phyloP scores from a whole-genome alignment of 768 basidiomycete species.

The Mycena maculata region DNA sequence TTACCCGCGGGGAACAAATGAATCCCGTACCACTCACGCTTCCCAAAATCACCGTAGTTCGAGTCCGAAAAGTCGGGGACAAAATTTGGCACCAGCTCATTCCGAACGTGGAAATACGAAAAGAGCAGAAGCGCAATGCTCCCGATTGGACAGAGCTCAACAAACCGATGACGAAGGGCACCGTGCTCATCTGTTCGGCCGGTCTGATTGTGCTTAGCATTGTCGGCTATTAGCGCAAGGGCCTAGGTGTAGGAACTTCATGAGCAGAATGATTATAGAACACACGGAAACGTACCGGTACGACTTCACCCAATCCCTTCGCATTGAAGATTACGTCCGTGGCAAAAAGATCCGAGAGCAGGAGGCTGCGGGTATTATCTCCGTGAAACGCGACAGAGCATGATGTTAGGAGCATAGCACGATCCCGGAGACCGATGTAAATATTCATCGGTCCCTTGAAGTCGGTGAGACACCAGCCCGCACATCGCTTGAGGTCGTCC shows the following conservation, averaged over 20 bases:
- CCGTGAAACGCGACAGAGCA: slow-evolving; percentile 39
- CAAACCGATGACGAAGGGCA: slow-evolving; percentile 38
- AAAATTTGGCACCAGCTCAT: slow-evolving; percentile 28
- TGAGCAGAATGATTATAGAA: too few relatives aligned
- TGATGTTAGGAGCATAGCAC: slow-evolving; percentile 38
- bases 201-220: slow-evolving; percentile 21
- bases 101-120: slow-evolving; percentile 38
- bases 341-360: slow-evolving; percentile 36
- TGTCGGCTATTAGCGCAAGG: slow-evolving; percentile 10
- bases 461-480: slow-evolving; percentile 9
- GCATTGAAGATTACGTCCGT: slow-evolving; percentile 22
- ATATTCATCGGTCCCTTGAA: slow-evolving; percentile 8
- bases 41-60: slow-evolving; percentile 38
- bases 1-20: slow-evolving; percentile 2
- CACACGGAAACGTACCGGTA: not conserved
- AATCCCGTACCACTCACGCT: slow-evolving; percentile 40
- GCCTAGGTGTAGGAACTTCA: not conserved
- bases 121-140: not conserved
- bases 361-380: slow-evolving; percentile 30
- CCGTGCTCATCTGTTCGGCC: slow-evolving; percentile 40
- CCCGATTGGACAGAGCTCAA: slow-evolving; percentile 42
- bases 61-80: slow-evolving; percentile 8
- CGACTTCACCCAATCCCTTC: not conserved
- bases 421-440: slow-evolving; percentile 30
- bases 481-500: slow-evolving; percentile 4